Percentiles rank a stretch among this genome's conserved stretches.
Evolutionary conservation across 192 early-diverging fungal genomes (phyloP).

Genomic region (Mortierella hygrophila): DNA sequence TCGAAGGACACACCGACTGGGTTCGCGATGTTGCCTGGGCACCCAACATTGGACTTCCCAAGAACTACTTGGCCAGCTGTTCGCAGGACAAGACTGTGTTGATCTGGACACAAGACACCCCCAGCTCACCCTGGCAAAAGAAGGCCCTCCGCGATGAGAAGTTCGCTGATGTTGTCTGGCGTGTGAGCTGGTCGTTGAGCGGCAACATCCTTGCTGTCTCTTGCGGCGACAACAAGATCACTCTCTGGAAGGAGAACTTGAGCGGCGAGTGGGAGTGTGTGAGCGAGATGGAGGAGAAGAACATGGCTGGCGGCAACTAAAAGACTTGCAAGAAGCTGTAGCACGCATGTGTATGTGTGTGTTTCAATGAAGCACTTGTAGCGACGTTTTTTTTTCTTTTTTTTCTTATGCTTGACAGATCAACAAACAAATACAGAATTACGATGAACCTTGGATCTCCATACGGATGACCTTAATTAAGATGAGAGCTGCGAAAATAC

Average conservation of each 20-base stretch:
- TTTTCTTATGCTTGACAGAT: too few relatives aligned
- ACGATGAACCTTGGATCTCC: too few relatives aligned
- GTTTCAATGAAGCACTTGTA: too few relatives aligned
- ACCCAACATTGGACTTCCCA: constrained; percentile 92
- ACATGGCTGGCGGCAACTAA: constrained; percentile 43
- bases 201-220: constrained; percentile 98
- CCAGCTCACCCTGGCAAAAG: constrained; percentile 78
- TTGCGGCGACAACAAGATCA: constrained; percentile 96
- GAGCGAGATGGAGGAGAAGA: constrained; percentile 77
- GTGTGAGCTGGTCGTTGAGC: constrained; percentile 96
- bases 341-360: background rate
- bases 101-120: constrained; percentile 93
- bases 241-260: constrained; percentile 96
- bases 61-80: constrained; percentile 92
- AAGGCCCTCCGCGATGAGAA: constrained; percentile 77
- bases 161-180: constrained; percentile 98
- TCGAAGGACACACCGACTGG: constrained; percentile 97
- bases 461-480: too few relatives aligned
- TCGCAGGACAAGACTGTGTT: constrained; percentile 98
- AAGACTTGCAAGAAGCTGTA: background rate
- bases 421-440: too few relatives aligned
- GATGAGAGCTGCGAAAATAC: too few relatives aligned
- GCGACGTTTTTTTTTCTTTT: too few relatives aligned
- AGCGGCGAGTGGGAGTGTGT: constrained; percentile 93
- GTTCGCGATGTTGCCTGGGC: constrained; percentile 98